phyloP scores from a whole-genome alignment of 352 stramenopile species.

The Blastocystis sp. region DNA sequence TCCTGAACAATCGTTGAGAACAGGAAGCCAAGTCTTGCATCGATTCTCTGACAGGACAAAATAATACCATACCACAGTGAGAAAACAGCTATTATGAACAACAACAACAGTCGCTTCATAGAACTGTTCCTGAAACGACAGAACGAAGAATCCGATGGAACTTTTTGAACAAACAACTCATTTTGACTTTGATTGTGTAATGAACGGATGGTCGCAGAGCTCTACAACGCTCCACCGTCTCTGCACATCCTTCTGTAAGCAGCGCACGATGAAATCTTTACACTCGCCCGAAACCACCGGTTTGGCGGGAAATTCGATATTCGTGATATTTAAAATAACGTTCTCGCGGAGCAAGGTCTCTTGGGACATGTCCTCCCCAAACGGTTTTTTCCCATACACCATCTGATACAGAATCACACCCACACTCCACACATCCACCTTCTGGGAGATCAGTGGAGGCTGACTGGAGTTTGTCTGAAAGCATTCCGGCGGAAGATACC shows the following conservation, averaged over 20 bases:
- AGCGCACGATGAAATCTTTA: slow-evolving; percentile 81
- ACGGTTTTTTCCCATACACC: slow-evolving; percentile 79
- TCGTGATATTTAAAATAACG: slow-evolving; percentile 77
- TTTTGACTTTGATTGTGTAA: slow-evolving; percentile 57
- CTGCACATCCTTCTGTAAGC: slow-evolving; percentile 73
- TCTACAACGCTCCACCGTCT: slow-evolving; percentile 72
- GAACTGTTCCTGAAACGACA: no score
- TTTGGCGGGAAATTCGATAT: slow-evolving; percentile 72
- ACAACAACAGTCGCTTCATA: no score
- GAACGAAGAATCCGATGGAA: no score
- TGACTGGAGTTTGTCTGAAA: slow-evolving; percentile 71
- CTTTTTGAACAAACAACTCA: slow-evolving; percentile 11
- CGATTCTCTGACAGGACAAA: neutral
- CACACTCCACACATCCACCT: slow-evolving; percentile 79
- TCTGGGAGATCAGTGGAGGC: slow-evolving; percentile 64
- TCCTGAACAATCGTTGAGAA: no score
- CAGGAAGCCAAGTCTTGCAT: no score
- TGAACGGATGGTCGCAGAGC: slow-evolving; percentile 72
- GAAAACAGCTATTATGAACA: neutral
- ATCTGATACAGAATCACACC: slow-evolving; percentile 90
- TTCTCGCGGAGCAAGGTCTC: slow-evolving; percentile 68
- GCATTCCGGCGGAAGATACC: slow-evolving; percentile 85
- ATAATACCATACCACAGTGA: neutral
- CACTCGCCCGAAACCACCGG: slow-evolving; percentile 72
- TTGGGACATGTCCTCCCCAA: slow-evolving; percentile 81